These are phyloP conservation scores for Fusarium succisae DNA, from an alignment of 2,329 filamentous ascomycete species.

Conservation along the genomic window DNA sequence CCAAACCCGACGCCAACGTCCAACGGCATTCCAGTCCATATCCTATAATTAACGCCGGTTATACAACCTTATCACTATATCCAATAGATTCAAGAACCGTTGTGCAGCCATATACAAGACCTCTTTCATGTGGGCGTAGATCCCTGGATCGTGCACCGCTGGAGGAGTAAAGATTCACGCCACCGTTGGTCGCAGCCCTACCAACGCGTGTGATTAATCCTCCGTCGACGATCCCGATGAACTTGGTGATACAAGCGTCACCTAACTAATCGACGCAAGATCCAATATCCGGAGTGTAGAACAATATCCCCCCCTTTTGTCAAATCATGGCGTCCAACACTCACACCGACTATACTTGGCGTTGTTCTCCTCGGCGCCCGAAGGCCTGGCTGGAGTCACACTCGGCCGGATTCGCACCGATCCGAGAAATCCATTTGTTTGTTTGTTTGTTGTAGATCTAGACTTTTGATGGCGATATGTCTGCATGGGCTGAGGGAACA, in stretches of 20 bases:
- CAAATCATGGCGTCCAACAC: background rate
- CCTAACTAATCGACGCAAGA: background rate
- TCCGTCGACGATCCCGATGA: conserved; percentile 2
- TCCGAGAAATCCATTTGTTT: background rate
- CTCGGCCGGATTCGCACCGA: background rate
- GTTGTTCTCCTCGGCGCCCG: background rate
- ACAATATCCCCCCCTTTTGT: background rate
- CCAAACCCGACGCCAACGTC: background rate
- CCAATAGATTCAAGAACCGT: background rate
- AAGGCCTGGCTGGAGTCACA: background rate
- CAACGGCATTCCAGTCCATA: background rate
- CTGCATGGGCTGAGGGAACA: background rate
- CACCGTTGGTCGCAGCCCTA: conserved; percentile 5
- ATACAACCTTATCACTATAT: background rate
- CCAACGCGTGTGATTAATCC: background rate
- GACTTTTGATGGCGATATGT: background rate
- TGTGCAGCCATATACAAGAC: background rate
- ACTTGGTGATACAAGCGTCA: background rate
- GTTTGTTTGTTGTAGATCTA: background rate
- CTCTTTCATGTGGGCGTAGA: background rate
- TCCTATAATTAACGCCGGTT: background rate
- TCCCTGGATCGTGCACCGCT: background rate
- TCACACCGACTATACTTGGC: conserved; percentile 5
- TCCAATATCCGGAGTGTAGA: background rate
- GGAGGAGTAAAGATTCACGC: background rate